Base-by-base conservation (phyloP, 2,329 filamentous ascomycete species). In the Parafenestella ontariensis region DNA sequence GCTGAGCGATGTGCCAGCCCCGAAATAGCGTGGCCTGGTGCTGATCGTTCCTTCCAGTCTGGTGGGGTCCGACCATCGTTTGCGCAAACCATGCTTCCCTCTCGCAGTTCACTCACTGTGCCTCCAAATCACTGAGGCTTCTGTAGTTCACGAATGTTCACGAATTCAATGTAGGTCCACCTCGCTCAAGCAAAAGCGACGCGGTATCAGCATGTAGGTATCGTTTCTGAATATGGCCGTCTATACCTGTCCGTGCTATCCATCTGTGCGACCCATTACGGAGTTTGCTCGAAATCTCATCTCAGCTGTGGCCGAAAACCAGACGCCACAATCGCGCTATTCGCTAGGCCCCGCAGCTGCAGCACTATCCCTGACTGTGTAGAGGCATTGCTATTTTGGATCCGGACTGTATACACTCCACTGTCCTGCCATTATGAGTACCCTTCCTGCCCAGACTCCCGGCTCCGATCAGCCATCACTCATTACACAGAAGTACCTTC, bases 321-420 rank as follows among this genome's bases (percentile, higher is more conserved):
- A 20, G 47, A 49, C 58, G 53, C 60, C 58, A 52, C 53, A 47
- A 29, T 33, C 33, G 20, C 46, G 39, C 40, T 17, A 59, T 54
- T 58, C 56, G 56, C 56, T 49, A 50, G 46, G 49, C 42, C 48
- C 31, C 34, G 34, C 28, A 51, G 52, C 59, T 58, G 51, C 45
- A 40, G 49, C 31, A n/a, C n/a, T 46, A 43, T 39, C 43, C 50
- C 56, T 52, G 54, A 52, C 54, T 52, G 17, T 34, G 13, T 34
- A 46, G 43, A 46, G 42, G 42, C 33, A 58, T 55, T 59, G 41
- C 64, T 66, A 67, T 67, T 64, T 61, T 66, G 56, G 56, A 55
- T 34, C 36, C 50, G 52, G 58, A 46, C 46, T 50, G 52, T 60
- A 49, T 56, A 59, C 50, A 61, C 41, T 48, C 48, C 56, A 47